phyloP scores from a whole-genome alignment of 495 filamentous ascomycete genomes.

The Parathielavia appendiculata region DNA sequence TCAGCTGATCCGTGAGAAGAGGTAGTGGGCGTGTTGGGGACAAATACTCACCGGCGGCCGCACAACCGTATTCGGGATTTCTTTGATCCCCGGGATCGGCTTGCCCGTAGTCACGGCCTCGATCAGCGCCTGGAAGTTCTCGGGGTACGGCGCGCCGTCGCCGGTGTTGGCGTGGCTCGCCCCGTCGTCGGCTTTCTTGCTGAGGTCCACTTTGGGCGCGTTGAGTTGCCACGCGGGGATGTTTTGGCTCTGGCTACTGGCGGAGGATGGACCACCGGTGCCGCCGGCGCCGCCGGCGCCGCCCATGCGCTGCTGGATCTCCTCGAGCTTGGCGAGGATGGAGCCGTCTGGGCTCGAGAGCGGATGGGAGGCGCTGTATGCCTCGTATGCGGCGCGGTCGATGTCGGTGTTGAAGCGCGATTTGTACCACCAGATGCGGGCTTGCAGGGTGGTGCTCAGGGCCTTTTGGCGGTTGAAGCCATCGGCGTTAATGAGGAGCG shows the following conservation, averaged over 20 bases:
- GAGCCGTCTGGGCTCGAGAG: constrained; percentile 17
- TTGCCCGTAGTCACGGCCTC: constrained; percentile 80
- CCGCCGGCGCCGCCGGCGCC: not conserved
- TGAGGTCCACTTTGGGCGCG: constrained; percentile 42
- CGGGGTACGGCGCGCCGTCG: constrained; percentile 62
- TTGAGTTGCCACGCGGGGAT: constrained; percentile 42
- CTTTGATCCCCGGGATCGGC: constrained; percentile 79
- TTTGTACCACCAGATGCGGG: constrained; percentile 44
- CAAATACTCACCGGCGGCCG: constrained; percentile 42
- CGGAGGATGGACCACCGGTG: not conserved
- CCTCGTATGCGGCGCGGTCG: constrained; percentile 35
- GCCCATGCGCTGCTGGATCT: constrained; percentile 26
- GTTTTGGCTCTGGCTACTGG: constrained; percentile 4
- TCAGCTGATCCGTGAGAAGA: not conserved
- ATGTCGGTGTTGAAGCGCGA: constrained; percentile 34
- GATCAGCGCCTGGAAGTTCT: constrained; percentile 81
- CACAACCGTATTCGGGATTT: constrained; percentile 81
- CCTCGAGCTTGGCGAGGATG: constrained; percentile 27
- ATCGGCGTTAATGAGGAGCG: constrained; percentile 13
- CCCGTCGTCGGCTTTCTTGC: constrained; percentile 29
- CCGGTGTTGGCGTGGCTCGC: constrained; percentile 29
- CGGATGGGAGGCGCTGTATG: constrained; percentile 24
- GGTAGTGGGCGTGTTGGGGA: not conserved
- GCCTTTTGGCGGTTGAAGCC: constrained; percentile 24
- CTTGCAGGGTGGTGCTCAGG: constrained; percentile 35